These are phyloP conservation scores for Cercis canadensis DNA, from an alignment of 306 rosid species.

Conservation along the genomic window DNA sequence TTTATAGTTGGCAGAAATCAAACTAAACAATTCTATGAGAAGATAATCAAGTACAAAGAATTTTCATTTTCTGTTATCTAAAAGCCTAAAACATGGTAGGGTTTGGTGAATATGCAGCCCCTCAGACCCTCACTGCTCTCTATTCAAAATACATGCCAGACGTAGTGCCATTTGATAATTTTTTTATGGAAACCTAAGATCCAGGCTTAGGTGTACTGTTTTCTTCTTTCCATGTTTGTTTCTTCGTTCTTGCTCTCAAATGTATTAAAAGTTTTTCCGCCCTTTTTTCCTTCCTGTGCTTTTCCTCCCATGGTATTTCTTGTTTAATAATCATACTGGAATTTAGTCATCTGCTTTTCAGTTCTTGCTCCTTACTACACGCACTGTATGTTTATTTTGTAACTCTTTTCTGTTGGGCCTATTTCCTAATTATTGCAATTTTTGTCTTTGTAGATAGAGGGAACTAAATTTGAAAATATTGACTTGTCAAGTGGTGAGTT, in stretches of 20 bases:
- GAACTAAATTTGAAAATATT: conserved; percentile 73
- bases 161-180: too few relatives aligned
- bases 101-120: too few relatives aligned
- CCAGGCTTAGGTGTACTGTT: too few relatives aligned
- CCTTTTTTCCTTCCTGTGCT: too few relatives aligned
- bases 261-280: too few relatives aligned
- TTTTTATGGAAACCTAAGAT: too few relatives aligned
- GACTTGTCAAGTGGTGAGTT: conserved; percentile 79
- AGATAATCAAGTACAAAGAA: not conserved
- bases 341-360: not conserved
- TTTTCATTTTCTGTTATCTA: conserved; percentile 1
- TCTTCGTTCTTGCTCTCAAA: too few relatives aligned
- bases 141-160: too few relatives aligned
- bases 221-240: too few relatives aligned
- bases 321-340: not conserved
- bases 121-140: too few relatives aligned
- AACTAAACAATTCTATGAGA: conserved; percentile 1
- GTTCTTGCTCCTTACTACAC: not conserved
- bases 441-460: conserved; percentile 57
- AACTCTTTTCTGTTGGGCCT: not conserved
- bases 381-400: not conserved
- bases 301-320: too few relatives aligned
- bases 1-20: not conserved
- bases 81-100: conserved; percentile 10
- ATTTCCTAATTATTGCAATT: conserved; percentile 21